Conservation (phyloP, 2,329 filamentous ascomycete species). For the Calonectria henricotiae region DNA sequence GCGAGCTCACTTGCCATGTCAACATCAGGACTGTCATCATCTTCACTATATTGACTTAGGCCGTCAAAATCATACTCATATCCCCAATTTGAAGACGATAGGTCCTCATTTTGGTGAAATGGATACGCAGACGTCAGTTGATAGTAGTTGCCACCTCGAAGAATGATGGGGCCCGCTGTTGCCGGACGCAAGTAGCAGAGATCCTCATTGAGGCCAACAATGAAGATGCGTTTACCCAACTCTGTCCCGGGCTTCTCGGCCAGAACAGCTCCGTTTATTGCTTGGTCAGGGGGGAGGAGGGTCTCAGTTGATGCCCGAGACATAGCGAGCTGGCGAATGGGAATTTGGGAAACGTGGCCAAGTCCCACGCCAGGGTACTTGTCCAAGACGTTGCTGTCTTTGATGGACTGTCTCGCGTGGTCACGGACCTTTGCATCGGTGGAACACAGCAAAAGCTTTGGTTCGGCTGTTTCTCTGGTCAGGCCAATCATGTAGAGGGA, state of each 20-base stretch:
- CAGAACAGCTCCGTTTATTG: not conserved
- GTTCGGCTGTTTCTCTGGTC: not conserved
- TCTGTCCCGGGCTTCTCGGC: not conserved
- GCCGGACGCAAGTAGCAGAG: not conserved
- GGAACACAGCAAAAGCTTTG: not conserved
- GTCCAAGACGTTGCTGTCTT: not conserved
- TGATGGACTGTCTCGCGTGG: not conserved
- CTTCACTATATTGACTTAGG: not conserved
- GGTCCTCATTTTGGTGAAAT: not conserved
- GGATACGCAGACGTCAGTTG: not conserved
- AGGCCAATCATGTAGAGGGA: not conserved
- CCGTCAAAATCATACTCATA: not conserved
- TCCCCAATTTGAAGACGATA: not conserved
- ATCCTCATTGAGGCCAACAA: not conserved
- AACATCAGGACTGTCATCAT: not conserved
- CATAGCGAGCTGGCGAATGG: not conserved
- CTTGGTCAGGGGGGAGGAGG: not conserved
- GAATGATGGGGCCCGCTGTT: not conserved
- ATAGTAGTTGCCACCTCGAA: not conserved
- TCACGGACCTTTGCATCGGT: not conserved
- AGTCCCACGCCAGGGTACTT: slow-evolving; percentile 1
- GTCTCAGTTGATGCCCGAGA: not conserved
- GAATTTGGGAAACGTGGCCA: not conserved
- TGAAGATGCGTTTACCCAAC: not conserved
- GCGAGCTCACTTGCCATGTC: not conserved